A percentile compares a stretch with the other conserved stretches of the same genome.
phyloP scores from a whole-genome alignment of 129 eudicot genomes.

The Pulicaria dysenterica region DNA sequence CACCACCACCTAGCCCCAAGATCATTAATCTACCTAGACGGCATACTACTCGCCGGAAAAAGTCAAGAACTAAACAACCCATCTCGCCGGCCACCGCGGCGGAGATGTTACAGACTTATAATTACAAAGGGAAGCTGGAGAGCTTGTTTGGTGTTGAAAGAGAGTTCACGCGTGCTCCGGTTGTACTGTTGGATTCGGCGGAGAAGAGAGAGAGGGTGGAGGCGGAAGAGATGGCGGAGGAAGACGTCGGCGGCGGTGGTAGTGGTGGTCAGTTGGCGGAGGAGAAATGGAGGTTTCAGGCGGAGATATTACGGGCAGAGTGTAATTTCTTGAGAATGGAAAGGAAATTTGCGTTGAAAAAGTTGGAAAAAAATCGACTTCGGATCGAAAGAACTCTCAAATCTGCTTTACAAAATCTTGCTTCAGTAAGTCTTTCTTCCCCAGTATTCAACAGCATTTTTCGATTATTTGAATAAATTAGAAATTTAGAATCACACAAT shows the following conservation, averaged over 20 bases:
- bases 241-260: neutral
- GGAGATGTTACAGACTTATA: conserved; percentile 4
- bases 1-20: conserved; percentile 75
- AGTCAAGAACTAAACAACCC: conserved; percentile 32
- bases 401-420: conserved; percentile 72
- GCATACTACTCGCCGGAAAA: conserved; percentile 49
- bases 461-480: neutral
- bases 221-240: conserved; percentile 29
- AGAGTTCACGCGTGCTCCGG: conserved; percentile 40
- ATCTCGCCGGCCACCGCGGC: conserved; percentile 12
- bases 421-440: conserved; percentile 55
- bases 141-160: conserved; percentile 62
- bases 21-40: conserved; percentile 77
- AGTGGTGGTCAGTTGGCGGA: conserved; percentile 47
- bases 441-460: neutral
- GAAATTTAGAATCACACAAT: no score
- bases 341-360: conserved; percentile 72
- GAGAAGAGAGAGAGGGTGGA: conserved; percentile 53
- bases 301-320: conserved; percentile 89
- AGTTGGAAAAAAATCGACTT: conserved; percentile 62
- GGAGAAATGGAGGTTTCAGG: conserved; percentile 89
- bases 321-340: conserved; percentile 83
- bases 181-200: conserved; percentile 37
- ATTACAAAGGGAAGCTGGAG: conserved; percentile 53
- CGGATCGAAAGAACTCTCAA: conserved; percentile 58